Conservation (phyloP, 345 rosid genomes). For the Arabis hirsuta region DNA sequence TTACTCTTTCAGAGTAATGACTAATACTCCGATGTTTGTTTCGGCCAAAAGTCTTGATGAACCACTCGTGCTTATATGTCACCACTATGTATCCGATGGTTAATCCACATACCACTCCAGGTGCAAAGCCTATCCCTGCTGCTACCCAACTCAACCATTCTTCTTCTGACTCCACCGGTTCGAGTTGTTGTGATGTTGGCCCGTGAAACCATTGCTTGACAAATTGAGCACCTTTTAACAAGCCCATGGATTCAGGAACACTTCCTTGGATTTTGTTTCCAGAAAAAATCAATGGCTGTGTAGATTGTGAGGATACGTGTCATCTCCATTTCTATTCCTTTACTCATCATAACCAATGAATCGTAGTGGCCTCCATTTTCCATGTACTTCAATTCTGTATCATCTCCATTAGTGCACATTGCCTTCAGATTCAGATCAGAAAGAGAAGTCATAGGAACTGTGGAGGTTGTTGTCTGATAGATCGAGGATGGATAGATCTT, state of each 20-base stretch:
- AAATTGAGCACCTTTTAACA: neutral
- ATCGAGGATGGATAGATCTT: neutral
- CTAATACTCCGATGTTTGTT: neutral
- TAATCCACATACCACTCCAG: neutral
- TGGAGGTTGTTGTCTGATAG: constrained; percentile 3
- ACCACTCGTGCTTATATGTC: constrained; percentile 15
- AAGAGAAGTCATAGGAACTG: neutral
- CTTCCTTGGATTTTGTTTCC: neutral
- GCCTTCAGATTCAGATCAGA: neutral
- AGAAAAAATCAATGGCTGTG: neutral
- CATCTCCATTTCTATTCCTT: constrained; percentile 15
- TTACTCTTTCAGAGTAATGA: too few species aligned
- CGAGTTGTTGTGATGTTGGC: neutral
- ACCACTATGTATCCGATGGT: neutral
- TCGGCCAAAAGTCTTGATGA: constrained; percentile 8
- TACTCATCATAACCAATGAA: neutral
- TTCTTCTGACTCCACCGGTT: neutral
- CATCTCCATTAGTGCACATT: neutral
- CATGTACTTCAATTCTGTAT: neutral
- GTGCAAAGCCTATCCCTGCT: neutral
- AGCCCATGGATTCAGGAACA: neutral
- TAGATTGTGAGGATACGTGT: constrained; percentile 10
- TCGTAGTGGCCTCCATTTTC: neutral
- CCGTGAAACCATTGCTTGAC: constrained; percentile 4
- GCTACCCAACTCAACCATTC: neutral